phyloP scores from a whole-genome alignment of 2,329 filamentous ascomycete genomes.

The Neurospora sp. region DNA sequence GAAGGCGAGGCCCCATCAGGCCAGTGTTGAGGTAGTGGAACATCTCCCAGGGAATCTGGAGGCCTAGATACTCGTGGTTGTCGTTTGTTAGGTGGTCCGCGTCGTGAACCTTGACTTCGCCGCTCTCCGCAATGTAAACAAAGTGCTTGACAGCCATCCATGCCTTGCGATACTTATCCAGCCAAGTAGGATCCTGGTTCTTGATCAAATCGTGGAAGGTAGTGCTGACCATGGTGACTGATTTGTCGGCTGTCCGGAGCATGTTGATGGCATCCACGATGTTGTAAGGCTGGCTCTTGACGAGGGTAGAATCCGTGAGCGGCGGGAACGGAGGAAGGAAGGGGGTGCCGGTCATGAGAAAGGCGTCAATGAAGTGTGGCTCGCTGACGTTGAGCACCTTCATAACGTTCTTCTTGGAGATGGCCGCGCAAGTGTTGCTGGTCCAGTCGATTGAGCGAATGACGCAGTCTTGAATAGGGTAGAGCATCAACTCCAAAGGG shows the following conservation, averaged over 20 bases:
- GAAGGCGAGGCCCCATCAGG: constrained; percentile 66
- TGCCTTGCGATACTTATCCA: constrained; percentile 79
- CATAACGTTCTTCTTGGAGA: constrained; percentile 61
- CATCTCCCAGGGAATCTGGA: constrained; percentile 80
- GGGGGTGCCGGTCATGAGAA: constrained; percentile 72
- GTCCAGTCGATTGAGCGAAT: constrained; percentile 61
- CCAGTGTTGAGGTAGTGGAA: constrained; percentile 84
- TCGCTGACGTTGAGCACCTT: constrained; percentile 56
- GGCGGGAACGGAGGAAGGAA: constrained; percentile 74
- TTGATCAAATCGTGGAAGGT: constrained; percentile 73
- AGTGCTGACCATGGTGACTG: constrained; percentile 63
- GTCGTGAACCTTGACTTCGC: constrained; percentile 67
- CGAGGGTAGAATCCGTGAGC: constrained; percentile 50
- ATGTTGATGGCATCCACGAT: constrained; percentile 72
- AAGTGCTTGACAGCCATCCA: constrained; percentile 81
- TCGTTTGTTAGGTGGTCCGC: constrained; percentile 67
- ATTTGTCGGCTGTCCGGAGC: constrained; percentile 59
- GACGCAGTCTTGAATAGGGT: constrained; percentile 70
- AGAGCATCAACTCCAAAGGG: constrained; percentile 75
- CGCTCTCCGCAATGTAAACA: constrained; percentile 68
- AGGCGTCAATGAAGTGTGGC: constrained; percentile 71
- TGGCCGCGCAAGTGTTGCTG: constrained; percentile 48
- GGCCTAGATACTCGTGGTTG: constrained; percentile 82
- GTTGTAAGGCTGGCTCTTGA: constrained; percentile 47
- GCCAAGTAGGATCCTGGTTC: constrained; percentile 62